Evolutionary conservation across 2,329 filamentous ascomycete species (phyloP).

Genomic region (Penicillium sp.): DNA sequence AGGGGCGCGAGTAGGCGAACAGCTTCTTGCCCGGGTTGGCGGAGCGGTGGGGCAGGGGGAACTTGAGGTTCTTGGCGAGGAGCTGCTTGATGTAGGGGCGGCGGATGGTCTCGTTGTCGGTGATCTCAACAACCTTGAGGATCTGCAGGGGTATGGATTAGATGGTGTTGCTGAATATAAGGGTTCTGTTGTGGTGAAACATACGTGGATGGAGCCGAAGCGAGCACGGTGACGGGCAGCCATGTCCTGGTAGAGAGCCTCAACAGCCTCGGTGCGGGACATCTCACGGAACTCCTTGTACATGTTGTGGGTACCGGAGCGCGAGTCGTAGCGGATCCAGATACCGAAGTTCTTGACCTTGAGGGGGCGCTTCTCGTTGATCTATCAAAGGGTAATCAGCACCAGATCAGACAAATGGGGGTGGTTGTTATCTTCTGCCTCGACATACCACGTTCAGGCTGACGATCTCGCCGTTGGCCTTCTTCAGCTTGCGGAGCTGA

Average conservation of each 20-base stretch:
- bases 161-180: constrained; percentile 1
- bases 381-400: constrained; percentile 57
- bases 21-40: constrained; percentile 87
- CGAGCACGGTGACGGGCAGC: constrained; percentile 96
- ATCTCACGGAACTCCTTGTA: constrained; percentile 99
- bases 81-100: constrained; percentile 99
- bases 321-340: constrained; percentile 99
- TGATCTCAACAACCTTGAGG: constrained; percentile 95
- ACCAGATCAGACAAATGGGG: constrained; percentile 6
- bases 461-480: constrained; percentile 99
- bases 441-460: constrained; percentile 86
- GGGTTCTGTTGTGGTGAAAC: constrained; percentile 44
- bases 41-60: constrained; percentile 97
- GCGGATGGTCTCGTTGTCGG: constrained; percentile 93
- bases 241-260: constrained; percentile 99
- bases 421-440: not conserved
- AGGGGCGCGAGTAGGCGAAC: constrained; percentile 90
- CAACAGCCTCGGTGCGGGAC: constrained; percentile 91
- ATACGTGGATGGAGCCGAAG: constrained; percentile 98
- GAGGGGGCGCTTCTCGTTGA: constrained; percentile 97
- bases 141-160: constrained; percentile 64
- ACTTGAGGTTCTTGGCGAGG: constrained; percentile 89
- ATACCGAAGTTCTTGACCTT: constrained; percentile 99
- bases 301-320: constrained; percentile 99
- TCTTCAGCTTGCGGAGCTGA: constrained; percentile 99